phyloP scores from a whole-genome alignment of 192 early-diverging fungal genomes.

The Linnemannia zychae region DNA sequence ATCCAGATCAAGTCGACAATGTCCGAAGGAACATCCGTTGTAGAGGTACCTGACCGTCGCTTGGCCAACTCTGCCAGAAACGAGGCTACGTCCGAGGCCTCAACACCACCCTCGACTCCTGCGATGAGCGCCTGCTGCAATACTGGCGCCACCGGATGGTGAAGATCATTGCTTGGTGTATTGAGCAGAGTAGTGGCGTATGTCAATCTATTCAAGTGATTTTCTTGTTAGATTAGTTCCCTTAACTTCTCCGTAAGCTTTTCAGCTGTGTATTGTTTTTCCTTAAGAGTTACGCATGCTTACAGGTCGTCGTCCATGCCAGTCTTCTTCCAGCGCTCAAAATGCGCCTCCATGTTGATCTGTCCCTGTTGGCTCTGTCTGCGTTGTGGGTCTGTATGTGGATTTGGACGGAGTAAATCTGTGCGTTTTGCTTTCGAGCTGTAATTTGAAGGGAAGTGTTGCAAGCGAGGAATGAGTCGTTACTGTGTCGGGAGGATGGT shows the following conservation, averaged over 20 bases:
- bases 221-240: neutral
- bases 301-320: constrained; percentile 30
- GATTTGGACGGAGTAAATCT: too few relatives aligned
- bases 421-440: neutral
- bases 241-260: neutral
- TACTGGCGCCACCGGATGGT: constrained; percentile 13
- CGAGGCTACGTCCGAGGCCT: neutral
- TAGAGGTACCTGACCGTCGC: neutral
- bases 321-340: constrained; percentile 27
- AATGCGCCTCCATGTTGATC: constrained; percentile 19
- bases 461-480: neutral
- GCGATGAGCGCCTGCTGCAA: constrained; percentile 15
- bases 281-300: neutral
- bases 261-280: neutral
- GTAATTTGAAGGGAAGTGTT: neutral
- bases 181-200: constrained; percentile 18
- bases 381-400: neutral
- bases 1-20: constrained; percentile 50
- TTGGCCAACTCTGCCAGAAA: constrained; percentile 17
- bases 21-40: constrained; percentile 14
- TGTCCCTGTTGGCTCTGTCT: too few relatives aligned
- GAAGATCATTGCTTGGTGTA: constrained; percentile 5
- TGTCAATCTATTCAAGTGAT: constrained; percentile 1
- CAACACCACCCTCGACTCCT: constrained; percentile 2
- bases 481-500: neutral